These are phyloP conservation scores for Nannochloropsis oceanica DNA, from an alignment of 108 stramenopile species.

Conservation along the genomic window DNA sequence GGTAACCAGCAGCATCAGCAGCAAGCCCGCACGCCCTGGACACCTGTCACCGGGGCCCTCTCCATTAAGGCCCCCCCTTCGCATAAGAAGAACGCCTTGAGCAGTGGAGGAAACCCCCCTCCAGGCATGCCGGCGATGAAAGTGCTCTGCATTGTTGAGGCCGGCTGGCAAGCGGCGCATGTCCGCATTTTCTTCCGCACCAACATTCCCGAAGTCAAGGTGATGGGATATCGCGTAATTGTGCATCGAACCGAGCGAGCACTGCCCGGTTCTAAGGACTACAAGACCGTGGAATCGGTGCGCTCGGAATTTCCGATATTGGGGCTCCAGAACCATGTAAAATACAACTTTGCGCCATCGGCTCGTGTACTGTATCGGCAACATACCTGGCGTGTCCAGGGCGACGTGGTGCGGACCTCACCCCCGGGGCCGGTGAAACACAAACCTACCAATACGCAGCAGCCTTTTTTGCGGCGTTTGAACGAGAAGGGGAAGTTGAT, in stretches of 20 bases:
- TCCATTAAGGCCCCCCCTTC: background rate
- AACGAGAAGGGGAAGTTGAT: background rate
- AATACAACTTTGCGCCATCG: background rate
- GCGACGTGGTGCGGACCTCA: background rate
- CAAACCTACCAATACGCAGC: background rate
- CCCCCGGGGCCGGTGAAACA: background rate
- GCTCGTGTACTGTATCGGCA: background rate
- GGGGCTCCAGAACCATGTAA: background rate
- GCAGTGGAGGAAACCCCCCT: background rate
- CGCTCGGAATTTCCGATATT: background rate
- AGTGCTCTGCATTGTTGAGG: background rate
- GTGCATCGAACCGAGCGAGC: background rate
- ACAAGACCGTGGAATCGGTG: background rate
- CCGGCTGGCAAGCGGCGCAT: background rate
- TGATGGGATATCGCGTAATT: background rate
- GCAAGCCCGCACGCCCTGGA: background rate
- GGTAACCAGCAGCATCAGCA: background rate
- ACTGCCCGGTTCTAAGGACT: background rate
- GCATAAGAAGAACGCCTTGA: background rate
- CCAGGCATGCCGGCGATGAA: background rate
- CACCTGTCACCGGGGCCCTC: no score
- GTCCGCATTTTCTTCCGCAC: background rate
- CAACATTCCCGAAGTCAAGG: background rate
- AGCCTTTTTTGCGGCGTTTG: background rate
- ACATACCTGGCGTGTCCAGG: background rate